These are phyloP conservation scores for Piromyces sp. DNA, from an alignment of 192 early-diverging fungal species.

Conservation along the genomic window DNA sequence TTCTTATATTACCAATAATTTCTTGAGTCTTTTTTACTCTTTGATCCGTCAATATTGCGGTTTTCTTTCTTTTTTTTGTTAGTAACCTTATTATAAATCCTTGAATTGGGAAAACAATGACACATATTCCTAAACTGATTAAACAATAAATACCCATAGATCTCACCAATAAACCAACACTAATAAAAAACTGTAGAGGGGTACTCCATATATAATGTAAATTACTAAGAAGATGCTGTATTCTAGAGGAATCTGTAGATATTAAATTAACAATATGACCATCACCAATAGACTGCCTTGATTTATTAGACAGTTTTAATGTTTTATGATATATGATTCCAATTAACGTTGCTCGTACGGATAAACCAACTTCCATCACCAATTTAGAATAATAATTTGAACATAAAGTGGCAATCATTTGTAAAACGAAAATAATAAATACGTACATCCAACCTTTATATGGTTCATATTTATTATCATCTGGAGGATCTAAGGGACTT, in stretches of 20 bases:
- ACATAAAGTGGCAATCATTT: constrained; percentile 13
- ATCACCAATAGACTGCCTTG: constrained; percentile 14
- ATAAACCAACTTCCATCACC: constrained; percentile 17
- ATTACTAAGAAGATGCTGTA: constrained; percentile 3
- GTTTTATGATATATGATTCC: constrained; percentile 38
- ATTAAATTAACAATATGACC: constrained; percentile 23
- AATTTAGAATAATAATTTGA: constrained; percentile 21
- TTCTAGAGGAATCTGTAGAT: constrained; percentile 6
- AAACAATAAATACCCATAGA: constrained; percentile 9
- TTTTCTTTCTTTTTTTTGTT: constrained; percentile 12
- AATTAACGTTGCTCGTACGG: constrained; percentile 20
- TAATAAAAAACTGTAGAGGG: constrained; percentile 13
- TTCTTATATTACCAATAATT: constrained; percentile 54
- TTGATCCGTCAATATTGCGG: constrained; percentile 48
- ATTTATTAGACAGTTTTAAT: constrained; percentile 26
- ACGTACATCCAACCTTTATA: not conserved
- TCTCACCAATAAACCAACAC: constrained; percentile 15
- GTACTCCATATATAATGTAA: constrained; percentile 26
- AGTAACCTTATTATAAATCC: constrained; percentile 14
- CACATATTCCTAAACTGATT: constrained; percentile 20
- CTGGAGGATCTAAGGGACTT: too few relatives aligned
- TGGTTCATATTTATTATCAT: too few relatives aligned
- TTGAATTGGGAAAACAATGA: constrained; percentile 20
- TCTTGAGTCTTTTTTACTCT: constrained; percentile 57
- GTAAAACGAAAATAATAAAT: not conserved